Evolutionary conservation across 192 early-diverging fungal genomes (phyloP).

Genomic region (Linnemannia zychae): DNA sequence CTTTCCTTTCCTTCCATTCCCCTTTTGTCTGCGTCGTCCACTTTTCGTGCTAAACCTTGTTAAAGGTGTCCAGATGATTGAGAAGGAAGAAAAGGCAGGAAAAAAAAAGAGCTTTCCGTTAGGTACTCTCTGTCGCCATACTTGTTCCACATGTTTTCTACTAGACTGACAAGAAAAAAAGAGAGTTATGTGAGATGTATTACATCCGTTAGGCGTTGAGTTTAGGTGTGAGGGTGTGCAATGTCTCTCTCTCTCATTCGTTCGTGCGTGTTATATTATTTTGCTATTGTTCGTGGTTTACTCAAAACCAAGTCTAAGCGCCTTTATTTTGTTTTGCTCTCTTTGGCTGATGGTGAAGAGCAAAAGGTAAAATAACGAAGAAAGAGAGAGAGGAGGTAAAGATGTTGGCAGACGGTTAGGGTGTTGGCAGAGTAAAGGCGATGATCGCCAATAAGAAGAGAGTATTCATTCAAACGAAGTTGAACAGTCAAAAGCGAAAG

Average conservation of each 20-base stretch:
- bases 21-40: neutral
- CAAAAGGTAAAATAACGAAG: neutral
- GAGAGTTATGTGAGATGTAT: neutral
- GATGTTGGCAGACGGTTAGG: neutral
- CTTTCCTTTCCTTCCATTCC: neutral
- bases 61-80: slow-evolving; percentile 5
- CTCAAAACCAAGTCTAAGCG: neutral
- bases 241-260: neutral
- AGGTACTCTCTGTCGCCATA: neutral
- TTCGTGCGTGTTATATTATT: neutral
- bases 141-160: neutral
- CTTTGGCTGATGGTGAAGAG: neutral
- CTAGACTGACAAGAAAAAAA: neutral
- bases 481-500: neutral
- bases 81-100: neutral
- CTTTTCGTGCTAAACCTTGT: neutral
- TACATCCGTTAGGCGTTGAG: neutral
- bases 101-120: slow-evolving; percentile 6
- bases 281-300: neutral
- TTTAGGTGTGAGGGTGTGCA: neutral
- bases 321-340: neutral
- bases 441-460: neutral
- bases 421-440: neutral
- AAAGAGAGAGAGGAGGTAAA: neutral
- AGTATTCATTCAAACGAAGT: neutral